Evolutionary conservation across 345 rosid genomes (phyloP), one percentile per base, ranked within the genome.

Genomic region (Noccaea bulbosa): DNA sequence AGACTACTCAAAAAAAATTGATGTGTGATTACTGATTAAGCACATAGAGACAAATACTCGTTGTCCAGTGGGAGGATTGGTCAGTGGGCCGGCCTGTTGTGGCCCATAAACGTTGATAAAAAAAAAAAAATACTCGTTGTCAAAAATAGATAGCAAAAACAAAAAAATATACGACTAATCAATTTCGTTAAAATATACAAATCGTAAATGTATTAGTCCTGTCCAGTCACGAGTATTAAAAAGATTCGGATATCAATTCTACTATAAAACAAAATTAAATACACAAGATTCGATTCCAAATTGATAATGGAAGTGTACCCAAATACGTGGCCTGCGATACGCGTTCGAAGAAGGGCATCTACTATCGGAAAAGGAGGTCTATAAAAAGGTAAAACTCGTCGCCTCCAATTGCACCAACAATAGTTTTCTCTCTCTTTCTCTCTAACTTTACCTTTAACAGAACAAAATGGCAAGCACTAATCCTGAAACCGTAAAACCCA

Each of bases 401-500:
- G 2, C 38, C 46, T 52, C 47, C 46, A 30, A 40, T 43, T 49
- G 1, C 40, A 27, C 32, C 34, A 22, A 49, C 22, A 20, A 20
- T 20, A 20, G 22, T 20, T 14, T 38, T 41, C 11, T 11, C 43
- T 33, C 16, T 60, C 24, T 60, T 33, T 22, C 11, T 24, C 43
- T 17, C 11, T 10, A 16, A 8, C 45, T 34, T 46, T 15, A 17
- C n/a, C 40, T 62, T 64, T 14, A 40, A 40, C 52, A 1, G 8
- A 5, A 0, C 8, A 58, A 30, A 57, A 76, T 76, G 80, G 68
- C 76, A 22, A 68, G 57, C 63, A 14, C 57, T 2, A 44, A 61
- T 54, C 50, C 43, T 0, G 75, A 76, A 68, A 53, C 68, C 64
- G 48, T 67, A 46, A 45, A 44, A 51, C 15, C 56, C 2, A 58